phyloP scores from a whole-genome alignment of 441 rosid species.

The Macaranga tanarius region DNA sequence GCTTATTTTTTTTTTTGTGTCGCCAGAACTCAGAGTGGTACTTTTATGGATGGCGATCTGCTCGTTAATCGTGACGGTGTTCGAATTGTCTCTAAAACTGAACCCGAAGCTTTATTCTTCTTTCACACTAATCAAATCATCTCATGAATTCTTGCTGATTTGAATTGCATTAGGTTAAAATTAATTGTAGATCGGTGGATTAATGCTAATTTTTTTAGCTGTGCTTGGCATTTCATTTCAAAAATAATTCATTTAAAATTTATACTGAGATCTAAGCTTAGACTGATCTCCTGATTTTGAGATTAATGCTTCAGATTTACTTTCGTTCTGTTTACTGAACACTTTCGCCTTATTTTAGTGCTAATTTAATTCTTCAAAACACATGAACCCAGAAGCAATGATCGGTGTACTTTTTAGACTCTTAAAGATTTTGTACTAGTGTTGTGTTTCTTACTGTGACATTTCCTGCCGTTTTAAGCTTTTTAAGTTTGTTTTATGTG shows the following conservation, averaged over 20 bases:
- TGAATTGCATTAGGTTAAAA: not conserved
- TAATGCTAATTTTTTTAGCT: too few relatives aligned
- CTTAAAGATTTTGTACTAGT: too few relatives aligned
- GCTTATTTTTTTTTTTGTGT: not conserved
- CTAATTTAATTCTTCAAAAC: not conserved
- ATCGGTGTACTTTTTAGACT: not conserved
- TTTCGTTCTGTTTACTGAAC: too few relatives aligned
- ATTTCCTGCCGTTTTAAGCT: not conserved
- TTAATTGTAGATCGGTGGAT: too few relatives aligned
- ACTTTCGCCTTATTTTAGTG: too few relatives aligned
- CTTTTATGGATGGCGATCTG: constrained; percentile 89
- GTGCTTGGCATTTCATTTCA: too few relatives aligned
- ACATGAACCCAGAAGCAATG: not conserved
- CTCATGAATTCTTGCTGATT: not conserved
- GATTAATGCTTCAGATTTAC: too few relatives aligned
- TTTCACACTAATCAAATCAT: not conserved
- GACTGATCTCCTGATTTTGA: too few relatives aligned
- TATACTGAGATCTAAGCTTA: too few relatives aligned
- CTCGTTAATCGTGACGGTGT: constrained; percentile 90
- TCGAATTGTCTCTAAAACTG: constrained; percentile 59
- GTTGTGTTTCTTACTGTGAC: not conserved
- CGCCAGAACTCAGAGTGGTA: constrained; percentile 78
- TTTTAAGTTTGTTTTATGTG: not conserved
- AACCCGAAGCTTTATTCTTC: constrained; percentile 49
- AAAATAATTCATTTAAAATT: too few relatives aligned